These are phyloP conservation scores for Ceratorhiza oryzae-sativae DNA, from an alignment of 1,284 basidiomycete genomes.

Conservation along the genomic window DNA sequence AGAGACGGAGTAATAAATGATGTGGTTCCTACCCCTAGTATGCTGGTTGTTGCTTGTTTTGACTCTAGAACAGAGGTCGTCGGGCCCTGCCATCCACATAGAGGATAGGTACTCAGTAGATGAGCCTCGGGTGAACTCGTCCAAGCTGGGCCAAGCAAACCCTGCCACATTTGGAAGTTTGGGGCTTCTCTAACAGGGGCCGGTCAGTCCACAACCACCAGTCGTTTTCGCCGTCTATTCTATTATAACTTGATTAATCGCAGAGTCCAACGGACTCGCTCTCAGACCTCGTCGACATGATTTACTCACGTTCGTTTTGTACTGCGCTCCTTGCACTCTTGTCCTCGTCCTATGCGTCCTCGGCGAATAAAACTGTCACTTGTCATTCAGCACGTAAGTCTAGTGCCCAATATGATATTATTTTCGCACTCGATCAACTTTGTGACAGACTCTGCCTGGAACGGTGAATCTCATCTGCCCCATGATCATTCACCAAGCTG, in stretches of 20 bases:
- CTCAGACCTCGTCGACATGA: neutral
- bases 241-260: too few relatives aligned
- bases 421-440: neutral
- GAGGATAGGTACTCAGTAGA: too few relatives aligned
- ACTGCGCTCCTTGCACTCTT: neutral
- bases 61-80: too few relatives aligned
- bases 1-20: neutral
- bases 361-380: neutral
- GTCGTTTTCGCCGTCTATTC: too few relatives aligned
- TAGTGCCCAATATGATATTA: neutral
- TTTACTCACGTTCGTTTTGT: neutral
- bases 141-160: neutral
- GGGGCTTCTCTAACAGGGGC: conserved; percentile 29
- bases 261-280: too few relatives aligned
- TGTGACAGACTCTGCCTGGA: conserved; percentile 28
- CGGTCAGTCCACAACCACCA: neutral
- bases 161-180: neutral
- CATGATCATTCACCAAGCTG: conserved; percentile 3
- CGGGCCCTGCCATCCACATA: too few relatives aligned
- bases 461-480: conserved; percentile 5
- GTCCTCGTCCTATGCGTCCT: neutral
- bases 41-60: too few relatives aligned
- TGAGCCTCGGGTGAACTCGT: too few relatives aligned
- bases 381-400: neutral
- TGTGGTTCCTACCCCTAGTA: too few relatives aligned